A percentile compares a stretch with the other conserved stretches of the same genome.
Conservation (phyloP, 2,329 filamentous ascomycete species). For the Ophiosphaerella herpotricha region DNA sequence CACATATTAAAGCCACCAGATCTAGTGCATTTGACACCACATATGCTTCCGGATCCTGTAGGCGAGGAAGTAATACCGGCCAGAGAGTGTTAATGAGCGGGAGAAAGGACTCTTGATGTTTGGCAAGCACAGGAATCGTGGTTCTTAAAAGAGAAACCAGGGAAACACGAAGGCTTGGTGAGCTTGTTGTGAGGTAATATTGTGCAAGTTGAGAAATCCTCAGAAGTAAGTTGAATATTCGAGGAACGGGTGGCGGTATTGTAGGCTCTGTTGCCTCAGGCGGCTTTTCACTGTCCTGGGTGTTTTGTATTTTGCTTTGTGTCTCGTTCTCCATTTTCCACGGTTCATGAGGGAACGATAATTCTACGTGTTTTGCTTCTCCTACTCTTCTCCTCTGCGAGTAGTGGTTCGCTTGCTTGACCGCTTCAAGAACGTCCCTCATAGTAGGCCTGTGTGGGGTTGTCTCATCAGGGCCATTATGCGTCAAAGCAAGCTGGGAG, state of each 20-base stretch:
- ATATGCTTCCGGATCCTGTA: constrained; percentile 69
- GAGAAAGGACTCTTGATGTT: constrained; percentile 80
- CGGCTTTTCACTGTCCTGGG: constrained; percentile 37
- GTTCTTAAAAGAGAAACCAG: constrained; percentile 77
- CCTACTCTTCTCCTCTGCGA: constrained; percentile 29
- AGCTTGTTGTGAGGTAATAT: constrained; percentile 86
- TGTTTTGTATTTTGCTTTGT: constrained; percentile 26
- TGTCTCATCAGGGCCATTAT: background rate
- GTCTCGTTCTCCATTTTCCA: constrained; percentile 41
- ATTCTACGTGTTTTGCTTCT: constrained; percentile 18
- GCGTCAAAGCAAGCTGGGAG: constrained; percentile 52
- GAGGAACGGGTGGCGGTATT: constrained; percentile 68
- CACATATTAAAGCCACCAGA: constrained; percentile 70
- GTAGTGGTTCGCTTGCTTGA: constrained; percentile 43
- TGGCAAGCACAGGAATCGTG: constrained; percentile 71
- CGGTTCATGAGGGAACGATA: constrained; percentile 34
- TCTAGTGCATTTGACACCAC: constrained; percentile 72
- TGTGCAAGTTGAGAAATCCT: constrained; percentile 84
- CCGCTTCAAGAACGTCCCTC: constrained; percentile 27
- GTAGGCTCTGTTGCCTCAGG: constrained; percentile 25
- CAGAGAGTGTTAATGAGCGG: constrained; percentile 89
- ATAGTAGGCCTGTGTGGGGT: constrained; percentile 12
- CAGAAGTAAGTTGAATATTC: constrained; percentile 79
- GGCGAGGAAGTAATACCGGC: constrained; percentile 75
- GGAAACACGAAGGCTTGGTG: constrained; percentile 75